These are phyloP conservation scores for Eragrostis curvula DNA, from an alignment of 176 grass and related monocot genomes.

Conservation along the genomic window DNA sequence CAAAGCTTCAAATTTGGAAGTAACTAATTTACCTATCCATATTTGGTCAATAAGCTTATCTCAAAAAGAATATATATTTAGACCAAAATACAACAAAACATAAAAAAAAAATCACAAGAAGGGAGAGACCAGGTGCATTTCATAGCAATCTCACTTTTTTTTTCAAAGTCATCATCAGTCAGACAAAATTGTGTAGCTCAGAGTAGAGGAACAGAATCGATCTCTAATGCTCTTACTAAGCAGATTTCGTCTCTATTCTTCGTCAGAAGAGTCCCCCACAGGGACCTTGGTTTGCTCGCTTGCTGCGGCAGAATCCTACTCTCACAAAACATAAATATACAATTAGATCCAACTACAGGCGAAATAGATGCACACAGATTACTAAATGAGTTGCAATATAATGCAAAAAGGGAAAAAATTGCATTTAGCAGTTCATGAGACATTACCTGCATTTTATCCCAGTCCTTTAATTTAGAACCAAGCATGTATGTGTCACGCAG, in stretches of 20 bases:
- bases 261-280: conserved; percentile 57
- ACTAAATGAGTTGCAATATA: not conserved
- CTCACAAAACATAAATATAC: conserved; percentile 1
- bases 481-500: conserved; percentile 77
- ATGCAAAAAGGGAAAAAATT: too few relatives aligned
- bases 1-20: too few relatives aligned
- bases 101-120: not conserved
- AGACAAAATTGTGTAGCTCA: not conserved
- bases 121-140: not conserved
- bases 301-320: conserved; percentile 47
- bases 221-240: not conserved
- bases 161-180: not conserved
- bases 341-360: conserved; percentile 1
- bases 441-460: conserved; percentile 78
- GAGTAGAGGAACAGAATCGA: not conserved
- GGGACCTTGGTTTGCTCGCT: conserved; percentile 28
- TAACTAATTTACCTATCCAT: too few relatives aligned
- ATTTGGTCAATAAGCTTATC: too few relatives aligned
- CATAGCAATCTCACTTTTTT: not conserved
- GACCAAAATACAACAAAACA: not conserved
- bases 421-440: not conserved
- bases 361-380: not conserved
- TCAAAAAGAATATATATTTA: too few relatives aligned
- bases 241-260: conserved; percentile 48
- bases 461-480: conserved; percentile 82